Evolutionary conservation across 2,329 filamentous ascomycete species (phyloP).

Genomic region (Ustulina deusta): DNA sequence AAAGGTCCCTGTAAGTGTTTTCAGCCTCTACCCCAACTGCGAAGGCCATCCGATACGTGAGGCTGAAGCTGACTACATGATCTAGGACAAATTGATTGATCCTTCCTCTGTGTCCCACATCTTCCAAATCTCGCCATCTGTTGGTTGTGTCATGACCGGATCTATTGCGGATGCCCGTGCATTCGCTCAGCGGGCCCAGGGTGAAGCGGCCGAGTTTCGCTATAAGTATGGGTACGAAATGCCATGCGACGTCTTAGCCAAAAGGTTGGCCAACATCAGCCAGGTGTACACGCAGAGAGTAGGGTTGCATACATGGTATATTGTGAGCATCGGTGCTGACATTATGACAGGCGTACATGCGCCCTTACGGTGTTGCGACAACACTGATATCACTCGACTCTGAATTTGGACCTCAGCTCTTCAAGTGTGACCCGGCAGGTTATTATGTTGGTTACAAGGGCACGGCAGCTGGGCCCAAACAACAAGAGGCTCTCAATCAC

Average conservation of each 20-base stretch:
- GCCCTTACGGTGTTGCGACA: constrained; percentile 93
- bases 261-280: constrained; percentile 98
- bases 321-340: constrained; percentile 38
- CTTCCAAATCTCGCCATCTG: constrained; percentile 94
- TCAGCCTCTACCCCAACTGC: constrained; percentile 41
- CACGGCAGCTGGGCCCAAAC: constrained; percentile 95
- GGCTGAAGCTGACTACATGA: constrained; percentile 51
- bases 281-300: constrained; percentile 99
- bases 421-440: constrained; percentile 97
- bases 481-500: constrained; percentile 98
- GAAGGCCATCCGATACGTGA: constrained; percentile 30
- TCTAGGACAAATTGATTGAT: constrained; percentile 97
- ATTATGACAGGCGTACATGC: constrained; percentile 84
- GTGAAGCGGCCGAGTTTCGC: constrained; percentile 95
- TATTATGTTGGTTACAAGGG: constrained; percentile 99
- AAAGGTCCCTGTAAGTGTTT: constrained; percentile 90
- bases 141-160: constrained; percentile 98
- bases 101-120: constrained; percentile 96
- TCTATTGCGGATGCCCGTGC: constrained; percentile 97
- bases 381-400: constrained; percentile 95
- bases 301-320: constrained; percentile 47
- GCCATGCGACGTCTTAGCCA: constrained; percentile 96
- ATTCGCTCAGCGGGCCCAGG: constrained; percentile 90
- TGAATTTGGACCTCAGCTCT: constrained; percentile 92
- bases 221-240: constrained; percentile 99